phyloP scores from a whole-genome alignment of 139 green algal genomes.

The Tetradesmus lagerheimii region DNA sequence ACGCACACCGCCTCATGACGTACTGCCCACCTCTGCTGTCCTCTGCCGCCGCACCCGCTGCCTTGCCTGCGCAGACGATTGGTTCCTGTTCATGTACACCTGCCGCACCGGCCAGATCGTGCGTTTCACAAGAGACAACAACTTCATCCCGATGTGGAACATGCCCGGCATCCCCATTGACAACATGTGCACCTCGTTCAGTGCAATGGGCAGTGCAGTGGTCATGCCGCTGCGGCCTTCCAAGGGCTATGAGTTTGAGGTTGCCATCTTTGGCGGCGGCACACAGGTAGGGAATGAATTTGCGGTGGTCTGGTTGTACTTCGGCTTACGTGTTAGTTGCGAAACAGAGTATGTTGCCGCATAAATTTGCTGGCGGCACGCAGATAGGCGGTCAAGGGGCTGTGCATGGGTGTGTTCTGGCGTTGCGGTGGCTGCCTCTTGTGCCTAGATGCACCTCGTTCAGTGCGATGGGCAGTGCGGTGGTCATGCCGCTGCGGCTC shows the following conservation, averaged over 20 bases:
- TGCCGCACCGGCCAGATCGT: conserved; percentile 49
- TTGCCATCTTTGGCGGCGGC: conserved; percentile 47
- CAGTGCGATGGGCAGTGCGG: conserved; percentile 38
- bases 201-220: conserved; percentile 41
- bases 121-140: conserved; percentile 21
- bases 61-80: conserved; percentile 26
- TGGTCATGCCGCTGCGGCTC: conserved; percentile 19
- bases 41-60: too few species aligned
- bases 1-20: too few species aligned
- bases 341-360: too few species aligned
- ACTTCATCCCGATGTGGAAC: conserved; percentile 44
- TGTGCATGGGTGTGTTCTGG: too few species aligned
- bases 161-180: conserved; percentile 30
- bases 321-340: too few species aligned
- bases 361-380: too few species aligned
- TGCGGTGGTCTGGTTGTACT: too few species aligned
- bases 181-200: conserved; percentile 46
- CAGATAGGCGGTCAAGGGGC: too few species aligned
- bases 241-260: conserved; percentile 41
- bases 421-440: too few species aligned
- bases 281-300: neutral
- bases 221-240: conserved; percentile 23
- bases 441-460: too few species aligned
- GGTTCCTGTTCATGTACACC: conserved; percentile 50
- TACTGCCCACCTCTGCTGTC: too few species aligned